Evolutionary conservation across 1,284 basidiomycete genomes (phyloP), one percentile per base, ranked within the genome.

Genomic region (Cutaneotrichosporon daszewskae): DNA sequence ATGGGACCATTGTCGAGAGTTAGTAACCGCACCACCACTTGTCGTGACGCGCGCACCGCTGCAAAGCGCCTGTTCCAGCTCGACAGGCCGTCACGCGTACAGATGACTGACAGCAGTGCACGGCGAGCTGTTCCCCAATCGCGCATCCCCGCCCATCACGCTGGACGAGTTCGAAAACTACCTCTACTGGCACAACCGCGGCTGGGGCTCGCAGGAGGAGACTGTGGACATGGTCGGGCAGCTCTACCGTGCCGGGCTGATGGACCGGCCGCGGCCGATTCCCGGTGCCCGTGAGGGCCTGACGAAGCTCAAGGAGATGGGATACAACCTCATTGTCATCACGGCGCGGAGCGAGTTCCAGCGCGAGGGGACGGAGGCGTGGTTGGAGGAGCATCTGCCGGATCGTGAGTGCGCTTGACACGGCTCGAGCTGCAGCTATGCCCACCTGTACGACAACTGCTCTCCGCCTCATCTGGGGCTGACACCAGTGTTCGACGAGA

Each of bases 301-400:
- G 25, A 67, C 75, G 51, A 64, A 73, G 31, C 73, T 88, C 19
- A 77, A 76, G 42, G 71, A 76, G 40, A 66, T 82, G 71, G 85
- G 84, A 1, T 85, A 79, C 66, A 75, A 76, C 40, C 48, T 72
- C 29, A 62, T 86, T 47, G 79, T 89, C 49, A 79, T 89, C 39
- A 89, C 86, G 4, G 85, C 86, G 25, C 75, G 86, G 51, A 74
- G 75, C 26, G 73, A 77, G 45, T 74, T 77, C 28, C 72, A 79
- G 47, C 75, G 79, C 22, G 77, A 79, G 40, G 72, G 76, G 28
- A 85, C 80, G 39, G 79, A 80, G 73, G 68, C 72, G 33, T 88
- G 85, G 85, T 66, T 83, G 7, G 74, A 80, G 31, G 70, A 75
- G 45, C 74, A 84, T 62, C 80, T 83, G 56, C 81, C 82, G 26